Conservation (phyloP, 129 eudicot species). For the Pseudognaphalium luteoalbum region DNA sequence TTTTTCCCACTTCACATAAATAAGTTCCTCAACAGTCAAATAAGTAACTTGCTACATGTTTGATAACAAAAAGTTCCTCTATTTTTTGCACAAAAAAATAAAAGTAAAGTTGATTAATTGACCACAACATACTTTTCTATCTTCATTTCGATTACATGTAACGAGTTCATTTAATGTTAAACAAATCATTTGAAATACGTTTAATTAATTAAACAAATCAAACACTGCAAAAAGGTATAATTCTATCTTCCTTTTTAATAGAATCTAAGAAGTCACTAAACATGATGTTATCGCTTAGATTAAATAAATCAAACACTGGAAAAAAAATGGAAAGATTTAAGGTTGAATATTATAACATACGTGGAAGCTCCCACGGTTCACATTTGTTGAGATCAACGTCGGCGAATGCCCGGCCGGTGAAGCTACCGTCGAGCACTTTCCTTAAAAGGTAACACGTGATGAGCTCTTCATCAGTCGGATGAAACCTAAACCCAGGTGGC, state of each 20-base stretch:
- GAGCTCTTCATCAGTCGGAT: conserved; percentile 96
- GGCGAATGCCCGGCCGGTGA: conserved; percentile 79
- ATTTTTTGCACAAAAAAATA: too few species aligned
- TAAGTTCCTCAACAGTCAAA: too few species aligned
- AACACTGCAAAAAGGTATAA: too few species aligned
- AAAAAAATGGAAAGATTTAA: not conserved
- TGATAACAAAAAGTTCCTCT: not conserved
- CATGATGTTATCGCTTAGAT: not conserved
- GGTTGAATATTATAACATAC: conserved; percentile 27
- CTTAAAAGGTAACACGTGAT: conserved; percentile 79
- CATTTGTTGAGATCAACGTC: conserved; percentile 97
- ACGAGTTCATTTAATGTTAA: too few species aligned
- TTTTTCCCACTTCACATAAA: not conserved
- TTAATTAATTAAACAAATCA: too few species aligned
- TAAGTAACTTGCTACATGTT: not conserved
- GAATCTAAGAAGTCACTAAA: too few species aligned
- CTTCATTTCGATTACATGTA: too few species aligned
- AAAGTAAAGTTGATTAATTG: too few species aligned
- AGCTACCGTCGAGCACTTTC: conserved; percentile 73
- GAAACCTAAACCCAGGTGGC: conserved; percentile 93
- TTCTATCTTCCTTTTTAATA: too few species aligned
- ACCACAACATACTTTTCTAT: too few species aligned
- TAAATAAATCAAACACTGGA: too few species aligned
- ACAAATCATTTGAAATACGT: too few species aligned
- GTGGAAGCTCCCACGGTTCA: conserved; percentile 99